phyloP scores from a whole-genome alignment of 192 early-diverging fungal species.

The Spizellomyces sp. region DNA sequence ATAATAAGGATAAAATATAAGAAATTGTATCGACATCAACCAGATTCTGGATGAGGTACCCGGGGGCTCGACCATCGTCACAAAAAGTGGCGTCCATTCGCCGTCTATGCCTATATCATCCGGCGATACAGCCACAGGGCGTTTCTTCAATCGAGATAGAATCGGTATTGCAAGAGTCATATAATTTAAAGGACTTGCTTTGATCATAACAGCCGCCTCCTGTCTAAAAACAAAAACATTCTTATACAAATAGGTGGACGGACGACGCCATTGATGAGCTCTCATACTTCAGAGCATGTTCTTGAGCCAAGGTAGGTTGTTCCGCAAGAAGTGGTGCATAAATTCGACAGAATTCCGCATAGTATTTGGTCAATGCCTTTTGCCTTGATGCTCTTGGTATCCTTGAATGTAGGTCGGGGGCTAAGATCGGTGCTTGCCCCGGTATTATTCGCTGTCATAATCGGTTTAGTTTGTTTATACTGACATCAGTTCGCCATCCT shows the following conservation, averaged over 20 bases:
- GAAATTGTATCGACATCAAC: constrained; percentile 29
- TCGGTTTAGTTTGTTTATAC: background rate
- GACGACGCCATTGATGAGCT: constrained; percentile 34
- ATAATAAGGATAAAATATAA: background rate
- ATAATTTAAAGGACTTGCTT: constrained; percentile 23
- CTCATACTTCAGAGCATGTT: constrained; percentile 59
- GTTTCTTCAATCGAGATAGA: constrained; percentile 57
- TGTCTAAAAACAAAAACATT: constrained; percentile 30
- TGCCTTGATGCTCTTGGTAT: constrained; percentile 40
- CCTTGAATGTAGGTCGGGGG: constrained; percentile 21
- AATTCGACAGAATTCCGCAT: constrained; percentile 58
- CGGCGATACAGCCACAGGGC: constrained; percentile 44
- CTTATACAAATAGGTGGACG: constrained; percentile 46
- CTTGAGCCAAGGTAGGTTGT: constrained; percentile 42
- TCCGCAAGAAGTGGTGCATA: constrained; percentile 43
- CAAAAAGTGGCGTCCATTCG: constrained; percentile 39
- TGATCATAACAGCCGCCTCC: constrained; percentile 22
- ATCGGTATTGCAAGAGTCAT: constrained; percentile 40
- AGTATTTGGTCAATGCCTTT: constrained; percentile 39
- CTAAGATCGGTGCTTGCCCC: constrained; percentile 13
- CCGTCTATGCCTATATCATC: constrained; percentile 69
- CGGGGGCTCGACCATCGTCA: background rate
- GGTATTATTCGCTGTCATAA: background rate
- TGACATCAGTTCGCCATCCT: background rate
- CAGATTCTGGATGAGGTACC: constrained; percentile 11